A percentile compares a stretch with the other conserved stretches of the same genome.
These are phyloP conservation scores for Aspergillus puulaauensis DNA, from an alignment of 2,329 filamentous ascomycete genomes.

Conservation along the genomic window DNA sequence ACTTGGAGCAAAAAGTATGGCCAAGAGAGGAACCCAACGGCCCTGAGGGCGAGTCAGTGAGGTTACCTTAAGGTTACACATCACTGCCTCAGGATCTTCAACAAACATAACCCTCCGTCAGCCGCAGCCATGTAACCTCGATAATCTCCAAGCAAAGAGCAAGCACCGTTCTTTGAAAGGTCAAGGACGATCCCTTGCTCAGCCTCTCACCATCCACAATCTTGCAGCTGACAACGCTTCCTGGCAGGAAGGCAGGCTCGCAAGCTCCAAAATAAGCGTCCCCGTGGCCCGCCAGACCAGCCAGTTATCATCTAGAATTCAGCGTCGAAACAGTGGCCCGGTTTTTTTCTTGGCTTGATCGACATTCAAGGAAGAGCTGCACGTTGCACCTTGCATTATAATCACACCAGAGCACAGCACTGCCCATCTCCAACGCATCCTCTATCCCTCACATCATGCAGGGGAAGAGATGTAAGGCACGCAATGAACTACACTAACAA, in stretches of 20 bases:
- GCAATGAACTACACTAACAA: not conserved
- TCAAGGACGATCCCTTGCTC: not conserved
- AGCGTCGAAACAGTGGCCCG: too few relatives aligned
- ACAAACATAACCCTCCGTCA: not conserved
- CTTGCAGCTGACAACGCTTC: not conserved
- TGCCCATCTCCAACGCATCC: not conserved
- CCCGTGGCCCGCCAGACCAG: not conserved
- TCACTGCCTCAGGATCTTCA: not conserved
- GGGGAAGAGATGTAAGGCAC: slow-evolving; percentile 1
- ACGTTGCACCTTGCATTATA: slow-evolving; percentile 1
- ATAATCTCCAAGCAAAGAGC: not conserved
- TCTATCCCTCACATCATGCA: slow-evolving; percentile 4
- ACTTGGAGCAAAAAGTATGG: not conserved
- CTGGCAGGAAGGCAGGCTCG: not conserved
- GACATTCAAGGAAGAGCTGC: not conserved
- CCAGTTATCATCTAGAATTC: not conserved
- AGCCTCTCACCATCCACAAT: not conserved
- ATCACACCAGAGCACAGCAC: not conserved
- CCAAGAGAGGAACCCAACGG: too few relatives aligned
- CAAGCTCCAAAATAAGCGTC: not conserved
- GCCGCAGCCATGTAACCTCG: slow-evolving; percentile 3
- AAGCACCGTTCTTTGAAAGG: not conserved
- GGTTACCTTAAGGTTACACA: slow-evolving; percentile 11
- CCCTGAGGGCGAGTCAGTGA: not conserved
- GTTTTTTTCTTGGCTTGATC: not conserved